Base-by-base conservation (phyloP, 352 stramenopile genomes). In the Phytophthora macrochlamydospora region DNA sequence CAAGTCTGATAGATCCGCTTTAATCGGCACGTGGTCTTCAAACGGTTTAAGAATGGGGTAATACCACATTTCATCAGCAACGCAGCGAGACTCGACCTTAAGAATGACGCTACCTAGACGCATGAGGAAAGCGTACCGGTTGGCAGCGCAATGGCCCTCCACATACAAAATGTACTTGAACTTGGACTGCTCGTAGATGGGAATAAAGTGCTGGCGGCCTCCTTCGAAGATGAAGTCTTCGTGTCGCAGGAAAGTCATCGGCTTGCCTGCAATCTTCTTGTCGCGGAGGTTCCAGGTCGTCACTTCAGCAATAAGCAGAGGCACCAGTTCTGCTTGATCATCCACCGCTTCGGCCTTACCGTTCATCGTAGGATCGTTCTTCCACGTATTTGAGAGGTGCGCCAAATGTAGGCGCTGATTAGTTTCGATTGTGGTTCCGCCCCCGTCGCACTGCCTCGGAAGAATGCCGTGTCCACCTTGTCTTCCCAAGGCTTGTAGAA, bases 71-170 rank as follows among this genome's bases (percentile, higher is more conserved):
- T 97, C 90, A 71, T 99, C 97, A 7, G 97, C 98, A 52, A 99
- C 97, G 70, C 90, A 98, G 2, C 76, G 83, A 45, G 90, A 98
- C 45, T 87, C 78, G 8, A 92, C 94, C 78, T 99, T 99, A 8
- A 99, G 79, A 71, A 99, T 99, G 24, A 99, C 98, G 51, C 90
- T 97, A 7, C 97, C 97, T 6, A 99, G 75, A 3, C 96, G 94
- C 97, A 99, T 99, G 74, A 99, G 93, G 77, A 99, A 99, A 13
- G 92, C 96, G 78, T 99, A 99, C 57, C 97, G 94, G 84, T 98
- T 99, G 11, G 97, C 97, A 50, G 97, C 96, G 75, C 97, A 99
- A 64, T 99, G 95, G 29, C 98, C 97, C 74, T 99, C 96, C 7
- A 99, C 91, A 71, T 99, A 99, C 37, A 99, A 76, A 62, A 99